phyloP scores from a whole-genome alignment of 2,329 filamentous ascomycete species.

The Fusarium stilboides region DNA sequence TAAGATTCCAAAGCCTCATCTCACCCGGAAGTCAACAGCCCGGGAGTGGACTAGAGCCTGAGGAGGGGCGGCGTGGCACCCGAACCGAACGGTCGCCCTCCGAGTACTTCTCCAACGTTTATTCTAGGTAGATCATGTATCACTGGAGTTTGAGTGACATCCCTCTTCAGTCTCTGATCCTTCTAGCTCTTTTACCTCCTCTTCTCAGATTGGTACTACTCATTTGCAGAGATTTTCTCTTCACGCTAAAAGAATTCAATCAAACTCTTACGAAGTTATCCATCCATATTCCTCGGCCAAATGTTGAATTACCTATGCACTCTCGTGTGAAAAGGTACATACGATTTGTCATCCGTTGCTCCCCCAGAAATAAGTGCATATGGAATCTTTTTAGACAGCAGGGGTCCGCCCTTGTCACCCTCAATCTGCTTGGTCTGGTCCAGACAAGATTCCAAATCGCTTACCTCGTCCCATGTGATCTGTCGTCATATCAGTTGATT shows the following conservation, averaged over 20 bases:
- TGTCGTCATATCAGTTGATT: constrained; percentile 37
- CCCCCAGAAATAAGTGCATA: constrained; percentile 1
- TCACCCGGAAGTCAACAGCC: constrained; percentile 12
- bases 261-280: background rate
- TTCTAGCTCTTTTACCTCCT: background rate
- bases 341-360: constrained; percentile 27
- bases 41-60: background rate
- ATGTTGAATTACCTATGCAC: background rate
- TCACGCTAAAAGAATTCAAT: background rate
- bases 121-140: too few relatives aligned
- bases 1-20: constrained; percentile 13
- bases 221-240: too few relatives aligned
- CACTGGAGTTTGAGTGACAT: too few relatives aligned
- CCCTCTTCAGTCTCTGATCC: background rate
- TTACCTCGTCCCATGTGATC: constrained; percentile 23
- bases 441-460: constrained; percentile 40
- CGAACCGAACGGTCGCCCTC: constrained; percentile 12
- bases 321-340: background rate
- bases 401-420: constrained; percentile 5
- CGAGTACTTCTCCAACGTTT: background rate
- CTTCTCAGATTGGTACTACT: background rate
- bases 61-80: background rate
- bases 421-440: constrained; percentile 1
- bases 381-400: constrained; percentile 36
- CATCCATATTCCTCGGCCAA: too few relatives aligned